phyloP scores from a whole-genome alignment of 2,329 filamentous ascomycete species.

The Xylaria sp. region DNA sequence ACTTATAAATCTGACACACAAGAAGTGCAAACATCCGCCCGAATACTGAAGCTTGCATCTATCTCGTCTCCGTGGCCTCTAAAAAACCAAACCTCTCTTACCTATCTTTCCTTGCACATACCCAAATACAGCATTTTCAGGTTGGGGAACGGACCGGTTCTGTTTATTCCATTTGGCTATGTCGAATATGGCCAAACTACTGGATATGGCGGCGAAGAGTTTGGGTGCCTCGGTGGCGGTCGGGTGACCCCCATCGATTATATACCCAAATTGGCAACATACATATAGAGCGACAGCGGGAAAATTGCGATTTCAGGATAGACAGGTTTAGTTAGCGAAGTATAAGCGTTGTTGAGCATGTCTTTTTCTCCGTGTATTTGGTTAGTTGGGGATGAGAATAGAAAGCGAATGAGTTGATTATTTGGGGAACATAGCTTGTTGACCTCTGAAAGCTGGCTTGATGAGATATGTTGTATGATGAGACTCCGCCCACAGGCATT shows the following conservation, averaged over 20 bases:
- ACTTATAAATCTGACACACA: slow-evolving; percentile 2
- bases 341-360: slow-evolving; percentile 17
- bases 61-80: background rate
- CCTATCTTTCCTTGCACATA: slow-evolving; percentile 7
- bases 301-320: slow-evolving; percentile 20
- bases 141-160: background rate
- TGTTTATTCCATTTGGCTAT: background rate
- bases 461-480: background rate
- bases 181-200: background rate
- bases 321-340: slow-evolving; percentile 10
- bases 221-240: background rate
- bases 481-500: background rate
- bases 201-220: slow-evolving; percentile 11
- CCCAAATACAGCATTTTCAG: slow-evolving; percentile 8
- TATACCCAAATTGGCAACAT: slow-evolving; percentile 17
- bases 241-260: slow-evolving; percentile 11
- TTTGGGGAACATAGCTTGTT: background rate
- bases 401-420: background rate
- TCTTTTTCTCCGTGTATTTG: background rate
- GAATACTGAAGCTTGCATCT: background rate
- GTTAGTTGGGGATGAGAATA: background rate
- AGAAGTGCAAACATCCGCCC: background rate
- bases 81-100: background rate
- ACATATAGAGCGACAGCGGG: slow-evolving; percentile 24
- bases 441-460: background rate